A percentile compares a stretch with the other conserved stretches of the same genome.
Evolutionary conservation across 2,329 filamentous ascomycete species (phyloP).

Genomic region (Hymenoscyphus fructigenus): DNA sequence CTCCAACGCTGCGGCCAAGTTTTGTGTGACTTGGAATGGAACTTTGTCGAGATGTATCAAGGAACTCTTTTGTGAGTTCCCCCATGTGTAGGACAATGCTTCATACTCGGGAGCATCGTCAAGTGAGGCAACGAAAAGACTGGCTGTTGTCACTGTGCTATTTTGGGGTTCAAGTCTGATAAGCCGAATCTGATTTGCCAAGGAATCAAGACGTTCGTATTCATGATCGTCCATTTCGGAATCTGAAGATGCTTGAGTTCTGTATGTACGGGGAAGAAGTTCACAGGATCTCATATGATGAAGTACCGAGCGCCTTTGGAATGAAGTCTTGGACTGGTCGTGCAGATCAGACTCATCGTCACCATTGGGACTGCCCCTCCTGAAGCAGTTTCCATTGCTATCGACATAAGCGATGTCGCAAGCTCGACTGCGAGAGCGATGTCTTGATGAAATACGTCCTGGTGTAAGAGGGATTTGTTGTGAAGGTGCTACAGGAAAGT

Average conservation of each 20-base stretch:
- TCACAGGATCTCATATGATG: not conserved
- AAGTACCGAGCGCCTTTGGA: not conserved
- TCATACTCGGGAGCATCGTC: conserved; percentile 5
- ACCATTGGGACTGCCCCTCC: too few species aligned
- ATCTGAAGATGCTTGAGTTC: not conserved
- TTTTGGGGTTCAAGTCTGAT: not conserved
- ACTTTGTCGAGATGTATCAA: not conserved
- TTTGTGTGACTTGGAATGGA: conserved; percentile 4
- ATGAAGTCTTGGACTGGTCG: too few species aligned
- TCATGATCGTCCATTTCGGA: not conserved
- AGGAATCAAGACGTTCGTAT: not conserved
- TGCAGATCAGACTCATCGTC: too few species aligned
- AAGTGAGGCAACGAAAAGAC: not conserved
- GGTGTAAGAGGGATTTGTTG: too few species aligned
- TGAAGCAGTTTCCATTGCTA: too few species aligned
- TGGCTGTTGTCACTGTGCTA: not conserved
- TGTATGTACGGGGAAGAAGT: not conserved
- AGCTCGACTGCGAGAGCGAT: not conserved
- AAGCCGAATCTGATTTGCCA: not conserved
- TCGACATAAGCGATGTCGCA: too few species aligned
- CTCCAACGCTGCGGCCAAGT: conserved; percentile 11
- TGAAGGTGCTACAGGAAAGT: too few species aligned
- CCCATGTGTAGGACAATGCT: conserved; percentile 15
- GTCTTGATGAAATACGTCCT: not conserved
- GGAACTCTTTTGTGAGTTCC: not conserved